Conservation (phyloP, 805 yeast species). For the Candida coleopterorum region DNA sequence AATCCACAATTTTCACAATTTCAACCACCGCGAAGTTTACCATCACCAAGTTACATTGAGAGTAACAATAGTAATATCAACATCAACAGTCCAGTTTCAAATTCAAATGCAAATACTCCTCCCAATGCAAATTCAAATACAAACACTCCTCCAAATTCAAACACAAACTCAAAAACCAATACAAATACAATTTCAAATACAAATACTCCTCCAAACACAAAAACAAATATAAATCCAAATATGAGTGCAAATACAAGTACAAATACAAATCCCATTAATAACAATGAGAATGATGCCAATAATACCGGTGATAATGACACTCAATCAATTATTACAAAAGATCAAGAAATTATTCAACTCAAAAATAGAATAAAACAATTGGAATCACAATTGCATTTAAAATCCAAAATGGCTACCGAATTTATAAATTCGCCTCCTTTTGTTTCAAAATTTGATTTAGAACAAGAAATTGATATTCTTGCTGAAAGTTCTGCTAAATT, state of each 20-base stretch:
- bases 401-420: constrained; percentile 1
- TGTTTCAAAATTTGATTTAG: constrained; percentile 33
- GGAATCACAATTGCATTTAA: constrained; percentile 6
- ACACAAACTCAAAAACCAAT: no score
- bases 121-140: no score
- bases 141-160: no score
- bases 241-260: no score
- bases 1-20: neutral
- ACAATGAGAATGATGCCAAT: no score
- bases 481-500: constrained; percentile 30
- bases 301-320: neutral
- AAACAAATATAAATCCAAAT: no score
- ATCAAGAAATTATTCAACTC: constrained; percentile 5
- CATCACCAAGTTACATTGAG: neutral
- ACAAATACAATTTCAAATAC: no score
- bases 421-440: constrained; percentile 16
- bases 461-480: constrained; percentile 35
- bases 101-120: no score
- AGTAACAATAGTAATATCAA: no score
- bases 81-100: no score
- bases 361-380: constrained; percentile 5
- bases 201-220: no score
- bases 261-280: no score
- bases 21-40: neutral
- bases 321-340: constrained; percentile 2